Conservation (phyloP, 2,329 filamentous ascomycete species). For the Monilinia polystroma region DNA sequence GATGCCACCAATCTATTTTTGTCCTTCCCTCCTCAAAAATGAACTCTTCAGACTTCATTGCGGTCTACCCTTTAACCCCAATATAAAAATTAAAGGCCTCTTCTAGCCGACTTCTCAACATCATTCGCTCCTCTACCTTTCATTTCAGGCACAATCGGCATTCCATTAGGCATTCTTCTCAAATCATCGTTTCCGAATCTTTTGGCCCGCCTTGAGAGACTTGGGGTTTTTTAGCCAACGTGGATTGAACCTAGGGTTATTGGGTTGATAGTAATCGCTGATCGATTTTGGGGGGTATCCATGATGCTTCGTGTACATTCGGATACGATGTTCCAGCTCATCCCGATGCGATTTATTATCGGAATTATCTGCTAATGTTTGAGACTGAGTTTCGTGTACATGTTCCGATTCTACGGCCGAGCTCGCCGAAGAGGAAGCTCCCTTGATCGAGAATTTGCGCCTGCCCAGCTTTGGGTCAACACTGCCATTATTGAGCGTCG, state of each 20-base stretch:
- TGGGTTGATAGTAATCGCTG: too few relatives aligned
- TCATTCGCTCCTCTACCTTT: not conserved
- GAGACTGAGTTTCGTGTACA: too few relatives aligned
- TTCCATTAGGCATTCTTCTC: conserved; percentile 3
- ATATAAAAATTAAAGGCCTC: not conserved
- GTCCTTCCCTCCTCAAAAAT: not conserved
- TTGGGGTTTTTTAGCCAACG: too few relatives aligned
- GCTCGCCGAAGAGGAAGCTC: too few relatives aligned
- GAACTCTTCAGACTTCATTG: not conserved
- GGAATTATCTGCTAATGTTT: too few relatives aligned
- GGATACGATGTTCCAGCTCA: too few relatives aligned
- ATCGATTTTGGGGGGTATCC: too few relatives aligned
- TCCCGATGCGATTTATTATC: too few relatives aligned
- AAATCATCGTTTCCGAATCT: not conserved
- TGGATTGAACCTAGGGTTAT: too few relatives aligned
- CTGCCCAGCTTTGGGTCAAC: not conserved
- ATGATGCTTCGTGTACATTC: too few relatives aligned
- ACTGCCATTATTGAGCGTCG: not conserved
- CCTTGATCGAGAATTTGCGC: too few relatives aligned
- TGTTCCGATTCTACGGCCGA: too few relatives aligned
- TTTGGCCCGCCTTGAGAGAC: not conserved
- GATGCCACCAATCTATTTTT: not conserved
- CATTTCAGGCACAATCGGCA: not conserved
- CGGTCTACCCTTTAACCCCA: not conserved
- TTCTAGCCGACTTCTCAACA: not conserved